Evolutionary conservation across 2,329 filamentous ascomycete genomes (phyloP), one percentile per base, ranked within the genome.

Genomic region (Fusarium brachygibbosum): DNA sequence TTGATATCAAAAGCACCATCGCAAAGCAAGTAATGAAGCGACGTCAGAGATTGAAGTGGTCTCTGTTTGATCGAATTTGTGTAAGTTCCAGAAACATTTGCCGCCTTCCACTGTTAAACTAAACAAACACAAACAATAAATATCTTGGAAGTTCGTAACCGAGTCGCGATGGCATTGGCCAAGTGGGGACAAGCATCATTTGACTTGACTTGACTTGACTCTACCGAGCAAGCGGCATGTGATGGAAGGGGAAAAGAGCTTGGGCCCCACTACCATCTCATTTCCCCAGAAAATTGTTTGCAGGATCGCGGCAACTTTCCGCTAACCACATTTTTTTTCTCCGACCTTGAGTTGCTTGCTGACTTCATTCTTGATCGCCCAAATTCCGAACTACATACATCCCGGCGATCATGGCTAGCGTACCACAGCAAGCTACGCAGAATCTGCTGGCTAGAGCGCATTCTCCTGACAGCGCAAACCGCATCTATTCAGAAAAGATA

Each of bases 401-500:
- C 17, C 28, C 19, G n/a, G 34, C 23, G 1, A 57, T n/a, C 35
- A 84, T 83, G 81, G 74, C 80, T 6, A 69, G 69, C 35, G 48
- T 75, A 21, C 70, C 69, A 5, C 80, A 82, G 53, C 75, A 80
- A 44, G 76, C 87, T 12, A 89, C 88, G 0, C 85, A 89, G 68
- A 81, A 85, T 10, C 88, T 98, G 51, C 90, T 98, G 54, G 81
- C 86, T 8, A 90, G 92, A 74, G 93, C 93, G 12, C 93, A 97
- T 80, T 91, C 92, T 3, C 90, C 93, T 28, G 86, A 91, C 69
- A 90, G 87, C 59, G 88, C 90, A 56, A 82, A 84, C 34, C 86
- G 89, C 55, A 92, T 97, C 79, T 95, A 91, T 84, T 85, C 86
- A 66, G 93, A 97, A 69, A 94, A 94, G 79, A 88, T 97, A 77